Evolutionary conservation across 495 filamentous ascomycete species (phyloP).

Genomic region (Hypoxylon perforatum): DNA sequence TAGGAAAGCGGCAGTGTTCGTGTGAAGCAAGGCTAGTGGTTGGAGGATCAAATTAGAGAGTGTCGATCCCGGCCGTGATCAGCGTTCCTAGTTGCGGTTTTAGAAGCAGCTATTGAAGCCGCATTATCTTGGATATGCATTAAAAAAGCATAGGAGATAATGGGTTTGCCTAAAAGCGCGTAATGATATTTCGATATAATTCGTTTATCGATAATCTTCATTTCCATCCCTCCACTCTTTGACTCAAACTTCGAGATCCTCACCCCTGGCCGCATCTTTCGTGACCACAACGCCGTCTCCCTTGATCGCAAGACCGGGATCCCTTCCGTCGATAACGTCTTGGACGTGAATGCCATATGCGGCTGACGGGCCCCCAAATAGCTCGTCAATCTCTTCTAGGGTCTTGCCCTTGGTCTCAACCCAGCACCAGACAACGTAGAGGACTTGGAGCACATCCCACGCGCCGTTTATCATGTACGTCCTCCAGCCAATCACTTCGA

Average conservation of each 20-base stretch:
- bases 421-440: conserved; percentile 19
- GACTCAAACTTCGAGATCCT: background rate
- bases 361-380: background rate
- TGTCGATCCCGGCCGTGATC: conserved; percentile 27
- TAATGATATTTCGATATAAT: background rate
- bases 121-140: background rate
- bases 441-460: conserved; percentile 25
- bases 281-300: conserved; percentile 5
- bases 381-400: conserved; percentile 35
- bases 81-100: conserved; percentile 4
- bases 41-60: conserved; percentile 24
- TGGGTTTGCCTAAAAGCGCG: background rate
- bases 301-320: conserved; percentile 5
- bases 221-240: background rate
- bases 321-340: conserved; percentile 9
- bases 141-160: background rate
- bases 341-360: conserved; percentile 7
- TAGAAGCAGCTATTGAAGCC: background rate
- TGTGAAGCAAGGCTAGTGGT: conserved; percentile 16
- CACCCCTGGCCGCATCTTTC: background rate
- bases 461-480: conserved; percentile 40
- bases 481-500: conserved; percentile 43
- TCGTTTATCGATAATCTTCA: conserved; percentile 1
- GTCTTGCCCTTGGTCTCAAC: conserved; percentile 34
- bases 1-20: background rate